Evolutionary conservation across 116 monocot genomes (phyloP).

Genomic region (Dioscorea cayenensis): DNA sequence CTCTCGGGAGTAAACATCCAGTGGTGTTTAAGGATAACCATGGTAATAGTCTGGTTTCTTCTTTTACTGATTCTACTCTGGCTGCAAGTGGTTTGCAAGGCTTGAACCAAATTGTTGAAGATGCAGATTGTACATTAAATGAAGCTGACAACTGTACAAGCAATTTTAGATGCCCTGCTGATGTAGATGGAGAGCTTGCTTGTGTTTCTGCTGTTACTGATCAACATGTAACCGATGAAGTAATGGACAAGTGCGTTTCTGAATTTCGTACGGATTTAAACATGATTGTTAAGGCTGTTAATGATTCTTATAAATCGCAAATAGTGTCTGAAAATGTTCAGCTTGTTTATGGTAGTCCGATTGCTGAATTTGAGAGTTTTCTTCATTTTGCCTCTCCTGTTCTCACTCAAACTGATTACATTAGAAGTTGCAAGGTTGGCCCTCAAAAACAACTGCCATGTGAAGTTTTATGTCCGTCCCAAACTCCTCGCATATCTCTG

Average conservation of each 20-base stretch:
- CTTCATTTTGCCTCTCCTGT: conserved; percentile 53
- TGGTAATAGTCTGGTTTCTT: conserved; percentile 8
- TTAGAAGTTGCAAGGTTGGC: conserved; percentile 21
- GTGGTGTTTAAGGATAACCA: conserved; percentile 2
- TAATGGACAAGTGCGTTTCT: not conserved
- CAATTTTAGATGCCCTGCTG: not conserved
- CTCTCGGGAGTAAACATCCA: conserved; percentile 31
- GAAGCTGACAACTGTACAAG: conserved; percentile 8
- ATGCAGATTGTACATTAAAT: conserved; percentile 15
- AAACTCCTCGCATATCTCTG: conserved; percentile 42
- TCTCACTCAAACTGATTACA: conserved; percentile 18
- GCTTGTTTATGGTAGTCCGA: conserved; percentile 17
- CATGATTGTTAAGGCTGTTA: conserved; percentile 36
- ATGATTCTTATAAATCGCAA: conserved; percentile 30
- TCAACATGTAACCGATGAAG: not conserved
- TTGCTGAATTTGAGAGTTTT: conserved; percentile 66
- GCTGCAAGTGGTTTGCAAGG: not conserved
- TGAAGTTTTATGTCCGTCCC: conserved; percentile 26
- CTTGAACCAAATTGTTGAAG: conserved; percentile 13
- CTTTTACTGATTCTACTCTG: not conserved
- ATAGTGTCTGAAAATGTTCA: conserved; percentile 24
- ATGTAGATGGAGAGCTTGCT: conserved; percentile 1
- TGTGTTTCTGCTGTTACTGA: conserved; percentile 4
- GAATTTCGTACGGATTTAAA: conserved; percentile 31
- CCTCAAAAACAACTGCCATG: conserved; percentile 9